Evolutionary conservation across 2,329 filamentous ascomycete species (phyloP).

Genomic region (Claviceps sp.): DNA sequence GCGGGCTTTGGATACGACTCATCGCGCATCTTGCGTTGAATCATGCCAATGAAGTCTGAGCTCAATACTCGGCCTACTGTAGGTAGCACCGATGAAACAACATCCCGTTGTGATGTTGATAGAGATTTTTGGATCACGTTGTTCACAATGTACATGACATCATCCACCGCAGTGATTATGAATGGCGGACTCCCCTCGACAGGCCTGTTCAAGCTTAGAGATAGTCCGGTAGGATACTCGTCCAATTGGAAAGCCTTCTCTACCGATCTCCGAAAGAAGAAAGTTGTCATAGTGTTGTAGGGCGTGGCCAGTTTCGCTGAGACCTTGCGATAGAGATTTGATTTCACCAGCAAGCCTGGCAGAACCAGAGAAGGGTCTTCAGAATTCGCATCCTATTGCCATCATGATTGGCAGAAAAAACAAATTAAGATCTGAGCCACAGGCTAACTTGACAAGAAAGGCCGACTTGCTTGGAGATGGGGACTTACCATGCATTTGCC

Average conservation of each 20-base stretch:
- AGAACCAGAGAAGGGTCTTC: conserved; percentile 47
- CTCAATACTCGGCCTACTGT: conserved; percentile 68
- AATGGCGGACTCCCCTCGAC: conserved; percentile 71
- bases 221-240: conserved; percentile 69
- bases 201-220: conserved; percentile 58
- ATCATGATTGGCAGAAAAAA: background rate
- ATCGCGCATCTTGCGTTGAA: conserved; percentile 94
- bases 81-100: conserved; percentile 66
- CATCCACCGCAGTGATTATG: conserved; percentile 90
- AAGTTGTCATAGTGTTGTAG: conserved; percentile 86
- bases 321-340: conserved; percentile 69
- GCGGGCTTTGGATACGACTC: conserved; percentile 78
- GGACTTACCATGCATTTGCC: conserved; percentile 65
- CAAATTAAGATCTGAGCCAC: background rate
- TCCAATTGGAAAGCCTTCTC: conserved; percentile 97
- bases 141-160: conserved; percentile 98
- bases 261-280: conserved; percentile 91
- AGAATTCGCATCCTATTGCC: conserved; percentile 33
- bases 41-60: conserved; percentile 89
- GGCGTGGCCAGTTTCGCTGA: conserved; percentile 59
- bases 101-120: conserved; percentile 68
- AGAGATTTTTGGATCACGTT: conserved; percentile 78
- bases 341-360: conserved; percentile 64
- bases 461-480: background rate
- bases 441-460: background rate